Evolutionary conservation across 148 eudicot species (phyloP).

Genomic region (Vaccinium vitisidaea): DNA sequence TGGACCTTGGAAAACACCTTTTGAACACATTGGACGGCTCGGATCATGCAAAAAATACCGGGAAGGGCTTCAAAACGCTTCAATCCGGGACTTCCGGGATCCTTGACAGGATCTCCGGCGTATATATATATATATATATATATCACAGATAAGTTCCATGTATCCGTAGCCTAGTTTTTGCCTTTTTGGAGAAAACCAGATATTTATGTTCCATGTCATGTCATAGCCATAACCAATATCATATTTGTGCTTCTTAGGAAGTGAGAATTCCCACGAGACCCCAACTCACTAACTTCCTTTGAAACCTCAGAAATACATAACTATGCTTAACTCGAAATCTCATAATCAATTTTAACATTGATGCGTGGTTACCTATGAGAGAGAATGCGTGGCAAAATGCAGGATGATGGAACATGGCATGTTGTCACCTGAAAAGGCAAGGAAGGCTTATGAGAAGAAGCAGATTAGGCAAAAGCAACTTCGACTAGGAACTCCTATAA

Average conservation of each 20-base stretch:
- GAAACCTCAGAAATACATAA: not conserved
- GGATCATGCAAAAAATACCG: too few relatives aligned
- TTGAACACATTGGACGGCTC: too few relatives aligned
- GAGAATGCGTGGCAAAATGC: constrained; percentile 19
- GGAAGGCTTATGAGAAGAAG: constrained; percentile 80
- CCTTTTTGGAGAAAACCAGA: not conserved
- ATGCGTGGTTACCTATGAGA: not conserved
- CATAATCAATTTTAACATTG: not conserved
- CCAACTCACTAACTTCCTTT: not conserved
- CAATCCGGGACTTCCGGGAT: too few relatives aligned
- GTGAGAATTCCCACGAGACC: not conserved
- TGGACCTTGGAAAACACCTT: too few relatives aligned
- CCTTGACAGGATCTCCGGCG: too few relatives aligned
- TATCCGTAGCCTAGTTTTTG: too few relatives aligned
- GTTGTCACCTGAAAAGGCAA: constrained; percentile 74
- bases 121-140: too few relatives aligned
- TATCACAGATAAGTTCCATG: too few relatives aligned
- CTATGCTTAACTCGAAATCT: not conserved
- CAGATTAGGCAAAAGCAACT: constrained; percentile 76
- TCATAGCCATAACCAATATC: not conserved
- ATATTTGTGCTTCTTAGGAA: not conserved
- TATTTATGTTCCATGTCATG: not conserved
- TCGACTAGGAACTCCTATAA: constrained; percentile 66
- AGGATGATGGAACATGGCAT: constrained; percentile 97
- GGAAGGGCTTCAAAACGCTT: too few relatives aligned